Percentiles rank a stretch among this genome's conserved stretches.
Conservation (phyloP, 2,329 filamentous ascomycete species). For the Microcyclospora tardicrescens region DNA sequence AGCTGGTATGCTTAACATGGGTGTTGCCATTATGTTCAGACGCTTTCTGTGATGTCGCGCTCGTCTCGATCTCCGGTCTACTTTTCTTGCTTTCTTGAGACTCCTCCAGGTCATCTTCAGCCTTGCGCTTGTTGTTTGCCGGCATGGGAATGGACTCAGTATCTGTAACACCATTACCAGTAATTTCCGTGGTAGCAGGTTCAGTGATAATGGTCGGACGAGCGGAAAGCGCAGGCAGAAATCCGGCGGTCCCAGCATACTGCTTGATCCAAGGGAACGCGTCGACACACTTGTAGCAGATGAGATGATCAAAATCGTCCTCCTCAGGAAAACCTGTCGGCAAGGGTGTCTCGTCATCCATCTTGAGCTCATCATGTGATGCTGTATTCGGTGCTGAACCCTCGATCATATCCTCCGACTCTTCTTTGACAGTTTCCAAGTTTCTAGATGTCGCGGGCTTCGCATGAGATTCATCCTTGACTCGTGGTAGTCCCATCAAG, state of each 20-base stretch:
- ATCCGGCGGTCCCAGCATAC: constrained; percentile 70
- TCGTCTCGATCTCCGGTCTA: constrained; percentile 9
- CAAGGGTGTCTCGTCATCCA: constrained; percentile 47
- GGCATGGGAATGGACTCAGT: not conserved
- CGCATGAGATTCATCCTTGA: constrained; percentile 23
- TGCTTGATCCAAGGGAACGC: constrained; percentile 82
- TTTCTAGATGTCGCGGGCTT: constrained; percentile 11
- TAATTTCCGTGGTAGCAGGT: not conserved
- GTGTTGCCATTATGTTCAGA: not conserved
- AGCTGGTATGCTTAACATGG: constrained; percentile 22
- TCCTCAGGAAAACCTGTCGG: constrained; percentile 81
- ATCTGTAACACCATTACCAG: not conserved
- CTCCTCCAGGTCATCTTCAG: constrained; percentile 25
- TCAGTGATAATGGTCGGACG: constrained; percentile 1
- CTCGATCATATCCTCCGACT: constrained; percentile 20
- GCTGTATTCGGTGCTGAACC: constrained; percentile 13
- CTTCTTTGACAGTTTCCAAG: constrained; percentile 18
- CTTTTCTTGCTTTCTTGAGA: constrained; percentile 17
- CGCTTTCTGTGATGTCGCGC: not conserved
- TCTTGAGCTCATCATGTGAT: constrained; percentile 37
- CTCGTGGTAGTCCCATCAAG: constrained; percentile 63
- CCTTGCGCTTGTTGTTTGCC: constrained; percentile 32
- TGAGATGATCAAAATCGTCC: constrained; percentile 75
- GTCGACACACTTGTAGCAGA: constrained; percentile 89
- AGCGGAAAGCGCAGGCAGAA: constrained; percentile 57